Conservation (phyloP, 169 alveolate species). For the Babesia ovis region DNA sequence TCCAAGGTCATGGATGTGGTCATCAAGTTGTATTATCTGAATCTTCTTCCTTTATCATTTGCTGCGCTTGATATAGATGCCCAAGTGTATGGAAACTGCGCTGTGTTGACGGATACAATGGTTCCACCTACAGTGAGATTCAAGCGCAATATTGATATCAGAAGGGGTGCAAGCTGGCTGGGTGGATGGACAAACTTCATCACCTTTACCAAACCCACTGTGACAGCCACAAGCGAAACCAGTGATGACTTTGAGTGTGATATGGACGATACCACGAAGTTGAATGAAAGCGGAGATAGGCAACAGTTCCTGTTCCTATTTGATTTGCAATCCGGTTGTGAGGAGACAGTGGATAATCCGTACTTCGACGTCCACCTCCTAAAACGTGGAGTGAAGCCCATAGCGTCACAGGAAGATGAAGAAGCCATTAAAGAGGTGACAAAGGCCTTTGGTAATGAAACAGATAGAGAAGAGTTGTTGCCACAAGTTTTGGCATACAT, state of each 20-base stretch:
- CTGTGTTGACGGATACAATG: conserved; percentile 21
- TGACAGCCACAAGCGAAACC: not conserved
- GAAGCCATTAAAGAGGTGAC: conserved; percentile 64
- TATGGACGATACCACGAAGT: conserved; percentile 13
- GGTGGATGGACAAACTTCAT: conserved; percentile 63
- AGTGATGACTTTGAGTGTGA: conserved; percentile 20
- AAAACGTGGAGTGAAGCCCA: conserved; percentile 57
- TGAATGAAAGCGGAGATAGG: conserved; percentile 16
- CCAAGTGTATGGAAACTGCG: conserved; percentile 28
- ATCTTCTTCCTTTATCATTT: conserved; percentile 59
- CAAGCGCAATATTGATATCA: conserved; percentile 42
- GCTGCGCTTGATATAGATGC: conserved; percentile 63
- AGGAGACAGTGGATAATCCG: conserved; percentile 26
- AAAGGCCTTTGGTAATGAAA: conserved; percentile 47
- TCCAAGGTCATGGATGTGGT: conserved; percentile 51
- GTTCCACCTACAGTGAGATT: conserved; percentile 57
- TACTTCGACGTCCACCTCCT: conserved; percentile 53
- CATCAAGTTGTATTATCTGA: conserved; percentile 54
- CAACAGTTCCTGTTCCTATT: conserved; percentile 57
- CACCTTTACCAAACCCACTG: conserved; percentile 34
- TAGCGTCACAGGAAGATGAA: conserved; percentile 54
- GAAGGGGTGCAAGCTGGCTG: conserved; percentile 48
- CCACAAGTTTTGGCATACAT: conserved; percentile 66
- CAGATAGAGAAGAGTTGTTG: conserved; percentile 61
- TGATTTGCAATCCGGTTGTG: conserved; percentile 50